Base-by-base conservation (phyloP, 1,284 basidiomycete species). In the Tylopilus sp. region DNA sequence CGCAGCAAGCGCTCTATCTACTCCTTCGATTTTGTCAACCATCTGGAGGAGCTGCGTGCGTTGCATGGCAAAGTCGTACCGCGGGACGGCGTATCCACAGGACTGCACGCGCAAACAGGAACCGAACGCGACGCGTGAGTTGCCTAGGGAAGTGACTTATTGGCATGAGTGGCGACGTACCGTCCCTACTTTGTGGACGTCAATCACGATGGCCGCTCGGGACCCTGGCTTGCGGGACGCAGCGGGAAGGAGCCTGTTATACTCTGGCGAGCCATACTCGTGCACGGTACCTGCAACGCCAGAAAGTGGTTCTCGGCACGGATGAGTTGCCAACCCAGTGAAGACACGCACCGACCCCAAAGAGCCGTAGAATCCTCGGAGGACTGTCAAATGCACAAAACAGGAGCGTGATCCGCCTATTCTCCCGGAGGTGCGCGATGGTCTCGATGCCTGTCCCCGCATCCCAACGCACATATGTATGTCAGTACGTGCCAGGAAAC, bases 321-420 rank as follows among this genome's bases (percentile, higher is more conserved):
- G n/a, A 25, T 12, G 45, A 41, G 19, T 41, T 14, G 88, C 82
- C 19, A 23, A 17, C 27, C 72, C 50, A 74, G 62, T 25, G 53
- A 41, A 33, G 23, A 29, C 25, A 45, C 67, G 48, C 42, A 84
- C 87, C 87, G 66, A 73, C 83, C 2, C 87, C 87, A 71, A 83
- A 88, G 21, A 88, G 76, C 62, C 87, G 80, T 27, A 83, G 65
- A 68, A 88, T 87, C 37, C 82, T 80, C 8, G 87, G 85, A 3
- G 86, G 82, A 8, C 86, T 86, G 48, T 87, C 83, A 68, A 89
- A 88, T 1, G 86, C 86, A 60, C 73, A 78, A 77, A 89, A 87
- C 78, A 88, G 72, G 66, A 88, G 76, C 0, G 87, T 88, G 45
- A 88, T 83, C 19, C 87, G 78, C 7, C 83, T 83, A 71, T 89